Conservation (phyloP, 192 early-diverging fungal species). For the Backusella luteola region DNA sequence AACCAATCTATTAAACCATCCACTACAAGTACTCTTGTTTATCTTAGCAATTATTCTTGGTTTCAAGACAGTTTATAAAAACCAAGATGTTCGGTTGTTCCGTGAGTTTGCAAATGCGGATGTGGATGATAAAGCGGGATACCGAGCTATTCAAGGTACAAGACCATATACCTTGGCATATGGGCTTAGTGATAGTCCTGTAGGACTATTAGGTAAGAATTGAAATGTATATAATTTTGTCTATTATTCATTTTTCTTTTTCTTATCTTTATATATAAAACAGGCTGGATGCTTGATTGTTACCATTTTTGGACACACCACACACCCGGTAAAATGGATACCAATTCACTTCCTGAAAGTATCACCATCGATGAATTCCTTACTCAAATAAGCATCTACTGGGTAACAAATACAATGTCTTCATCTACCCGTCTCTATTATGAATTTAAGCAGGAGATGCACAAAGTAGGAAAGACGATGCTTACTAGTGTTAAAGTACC, state of each 20-base stretch:
- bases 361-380: slow-evolving; percentile 28
- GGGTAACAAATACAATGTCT: slow-evolving; percentile 57
- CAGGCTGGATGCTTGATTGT: slow-evolving; percentile 31
- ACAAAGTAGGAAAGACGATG: background rate
- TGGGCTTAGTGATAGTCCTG: slow-evolving; percentile 25
- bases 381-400: slow-evolving; percentile 52
- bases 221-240: background rate
- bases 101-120: background rate
- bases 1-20: background rate
- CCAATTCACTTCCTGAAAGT: slow-evolving; percentile 6
- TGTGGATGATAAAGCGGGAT: slow-evolving; percentile 16
- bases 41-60: slow-evolving; percentile 8
- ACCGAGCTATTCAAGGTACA: slow-evolving; percentile 24
- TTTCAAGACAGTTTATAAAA: slow-evolving; percentile 2
- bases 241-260: background rate
- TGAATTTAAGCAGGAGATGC: slow-evolving; percentile 37
- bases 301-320: slow-evolving; percentile 29
- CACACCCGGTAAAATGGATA: background rate
- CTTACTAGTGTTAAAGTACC: background rate
- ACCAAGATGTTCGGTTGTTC: background rate
- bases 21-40: slow-evolving; percentile 7
- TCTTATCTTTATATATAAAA: background rate
- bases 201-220: slow-evolving; percentile 21
- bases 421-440: slow-evolving; percentile 62
- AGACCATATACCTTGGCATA: slow-evolving; percentile 24